Percentiles rank a stretch among this genome's conserved stretches.
Conservation (phyloP, 176 grass and related monocot species). For the Elymus sibiricus region DNA sequence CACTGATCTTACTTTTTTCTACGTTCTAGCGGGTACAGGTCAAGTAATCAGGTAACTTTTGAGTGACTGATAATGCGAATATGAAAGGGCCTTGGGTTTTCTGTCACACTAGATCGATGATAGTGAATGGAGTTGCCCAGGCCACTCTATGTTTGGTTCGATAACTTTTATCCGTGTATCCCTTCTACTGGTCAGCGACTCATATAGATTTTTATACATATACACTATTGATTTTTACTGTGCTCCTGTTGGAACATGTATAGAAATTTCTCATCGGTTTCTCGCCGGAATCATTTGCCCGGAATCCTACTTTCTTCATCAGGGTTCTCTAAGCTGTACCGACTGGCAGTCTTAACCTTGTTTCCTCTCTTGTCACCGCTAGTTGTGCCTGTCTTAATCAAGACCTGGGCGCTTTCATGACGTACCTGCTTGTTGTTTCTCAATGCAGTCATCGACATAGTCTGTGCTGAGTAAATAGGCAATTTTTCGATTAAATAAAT, state of each 20-base stretch:
- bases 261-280: neutral
- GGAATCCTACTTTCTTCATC: neutral
- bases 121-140: neutral
- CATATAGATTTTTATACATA: neutral
- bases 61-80: slow-evolving; percentile 4
- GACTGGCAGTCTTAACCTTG: neutral
- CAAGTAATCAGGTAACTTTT: slow-evolving; percentile 3
- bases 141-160: neutral
- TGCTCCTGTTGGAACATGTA: neutral
- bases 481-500: no score
- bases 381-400: neutral
- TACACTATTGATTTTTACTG: neutral
- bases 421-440: neutral
- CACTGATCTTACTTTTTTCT: neutral
- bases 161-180: neutral
- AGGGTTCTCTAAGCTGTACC: neutral
- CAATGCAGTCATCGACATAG: neutral
- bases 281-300: neutral
- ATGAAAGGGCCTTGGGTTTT: neutral
- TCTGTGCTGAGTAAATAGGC: no score
- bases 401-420: neutral
- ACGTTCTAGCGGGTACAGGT: neutral
- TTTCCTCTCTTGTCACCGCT: neutral
- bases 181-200: neutral
- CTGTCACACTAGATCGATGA: neutral